These are phyloP conservation scores for Metschnikowia drakensbergensis DNA, from an alignment of 805 yeast genomes.

Conservation along the genomic window DNA sequence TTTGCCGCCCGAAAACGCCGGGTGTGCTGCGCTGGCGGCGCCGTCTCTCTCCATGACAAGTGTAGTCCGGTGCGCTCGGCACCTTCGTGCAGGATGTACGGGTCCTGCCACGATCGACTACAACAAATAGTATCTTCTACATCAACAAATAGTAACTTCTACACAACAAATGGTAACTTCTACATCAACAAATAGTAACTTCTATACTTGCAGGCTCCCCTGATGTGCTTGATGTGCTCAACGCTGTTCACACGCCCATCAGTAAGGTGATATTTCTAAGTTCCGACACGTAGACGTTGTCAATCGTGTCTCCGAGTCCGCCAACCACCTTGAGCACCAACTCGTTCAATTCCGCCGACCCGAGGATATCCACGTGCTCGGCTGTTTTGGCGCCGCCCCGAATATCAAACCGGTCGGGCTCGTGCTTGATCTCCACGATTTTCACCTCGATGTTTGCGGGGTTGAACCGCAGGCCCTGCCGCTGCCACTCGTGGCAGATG, in stretches of 20 bases:
- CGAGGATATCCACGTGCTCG: slow-evolving; percentile 95
- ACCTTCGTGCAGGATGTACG: not conserved
- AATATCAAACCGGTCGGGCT: slow-evolving; percentile 89
- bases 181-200: no score
- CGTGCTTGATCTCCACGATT: slow-evolving; percentile 86
- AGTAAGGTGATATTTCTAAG: slow-evolving; percentile 58
- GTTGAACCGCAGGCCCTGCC: slow-evolving; percentile 59
- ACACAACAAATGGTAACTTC: no score
- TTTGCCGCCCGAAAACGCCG: not conserved
- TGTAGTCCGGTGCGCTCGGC: not conserved
- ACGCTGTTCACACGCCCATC: slow-evolving; percentile 40
- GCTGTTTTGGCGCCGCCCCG: slow-evolving; percentile 98
- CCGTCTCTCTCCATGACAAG: not conserved
- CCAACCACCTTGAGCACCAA: slow-evolving; percentile 75
- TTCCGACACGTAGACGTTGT: slow-evolving; percentile 54
- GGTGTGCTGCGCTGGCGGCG: not conserved
- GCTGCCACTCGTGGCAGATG: slow-evolving; percentile 90
- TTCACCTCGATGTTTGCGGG: slow-evolving; percentile 75
- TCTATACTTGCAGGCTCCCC: no score
- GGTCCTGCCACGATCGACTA: no score
- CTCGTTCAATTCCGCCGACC: slow-evolving; percentile 90
- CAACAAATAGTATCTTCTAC: no score
- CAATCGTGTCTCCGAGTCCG: slow-evolving; percentile 69
- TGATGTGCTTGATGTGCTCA: no score
- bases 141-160: no score